Evolutionary conservation across 2,329 filamentous ascomycete species (phyloP).

Genomic region (Pyrenochaeta sp.): DNA sequence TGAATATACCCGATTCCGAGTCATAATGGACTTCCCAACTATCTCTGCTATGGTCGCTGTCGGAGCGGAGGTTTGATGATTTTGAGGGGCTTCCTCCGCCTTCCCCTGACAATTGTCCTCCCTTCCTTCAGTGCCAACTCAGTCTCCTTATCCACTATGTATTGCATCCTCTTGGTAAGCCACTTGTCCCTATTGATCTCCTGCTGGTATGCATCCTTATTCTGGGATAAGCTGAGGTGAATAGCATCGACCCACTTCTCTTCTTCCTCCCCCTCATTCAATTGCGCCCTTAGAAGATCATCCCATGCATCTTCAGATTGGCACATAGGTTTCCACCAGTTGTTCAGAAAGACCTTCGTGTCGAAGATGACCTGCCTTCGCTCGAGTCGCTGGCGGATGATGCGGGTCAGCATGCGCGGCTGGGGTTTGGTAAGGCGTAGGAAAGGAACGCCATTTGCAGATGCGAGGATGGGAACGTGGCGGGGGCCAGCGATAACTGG

Average conservation of each 20-base stretch:
- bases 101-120: slow-evolving; percentile 34
- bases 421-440: slow-evolving; percentile 73
- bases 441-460: slow-evolving; percentile 67
- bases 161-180: slow-evolving; percentile 58
- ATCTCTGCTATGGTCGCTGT: no score
- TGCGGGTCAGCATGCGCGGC: slow-evolving; percentile 63
- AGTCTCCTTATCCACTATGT: slow-evolving; percentile 58
- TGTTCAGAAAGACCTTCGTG: slow-evolving; percentile 49
- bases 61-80: slow-evolving; percentile 28
- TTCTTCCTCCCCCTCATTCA: slow-evolving; percentile 17
- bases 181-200: slow-evolving; percentile 41
- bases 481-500: slow-evolving; percentile 60
- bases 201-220: slow-evolving; percentile 22
- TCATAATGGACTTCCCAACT: no score
- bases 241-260: slow-evolving; percentile 43
- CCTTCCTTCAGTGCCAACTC: slow-evolving; percentile 52
- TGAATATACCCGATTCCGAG: slow-evolving; percentile 34
- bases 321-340: slow-evolving; percentile 51
- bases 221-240: slow-evolving; percentile 21
- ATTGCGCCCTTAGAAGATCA: slow-evolving; percentile 34
- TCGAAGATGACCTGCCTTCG: slow-evolving; percentile 54
- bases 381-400: slow-evolving; percentile 62
- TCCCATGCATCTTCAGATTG: slow-evolving; percentile 60
- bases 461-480: slow-evolving; percentile 66
- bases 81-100: slow-evolving; percentile 31